Percentiles rank a stretch among this genome's conserved stretches.
These are phyloP conservation scores for Ceratobasidium sp. DNA, from an alignment of 1,284 basidiomycete genomes.

Conservation along the genomic window DNA sequence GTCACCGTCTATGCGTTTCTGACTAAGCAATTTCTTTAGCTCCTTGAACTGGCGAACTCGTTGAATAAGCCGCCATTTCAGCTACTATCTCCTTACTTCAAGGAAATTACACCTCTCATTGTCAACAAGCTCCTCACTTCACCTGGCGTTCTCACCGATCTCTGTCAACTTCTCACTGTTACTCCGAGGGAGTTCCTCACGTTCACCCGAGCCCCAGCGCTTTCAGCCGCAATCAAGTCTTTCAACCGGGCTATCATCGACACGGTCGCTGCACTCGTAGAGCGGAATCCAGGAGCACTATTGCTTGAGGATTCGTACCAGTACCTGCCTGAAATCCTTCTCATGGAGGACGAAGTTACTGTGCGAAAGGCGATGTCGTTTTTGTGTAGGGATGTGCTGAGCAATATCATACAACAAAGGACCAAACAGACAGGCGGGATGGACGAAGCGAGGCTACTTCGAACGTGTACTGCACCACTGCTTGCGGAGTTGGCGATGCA, in stretches of 20 bases:
- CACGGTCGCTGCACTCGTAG: conserved; percentile 63
- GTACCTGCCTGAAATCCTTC: conserved; percentile 82
- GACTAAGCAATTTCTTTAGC: too few relatives aligned
- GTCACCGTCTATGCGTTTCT: too few relatives aligned
- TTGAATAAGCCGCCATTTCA: conserved; percentile 77
- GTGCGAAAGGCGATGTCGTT: conserved; percentile 73
- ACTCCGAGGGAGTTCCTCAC: conserved; percentile 74
- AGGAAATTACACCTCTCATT: conserved; percentile 76
- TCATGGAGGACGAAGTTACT: conserved; percentile 67
- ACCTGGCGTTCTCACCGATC: conserved; percentile 71
- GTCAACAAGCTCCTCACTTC: conserved; percentile 71
- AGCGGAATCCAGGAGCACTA: conserved; percentile 64
- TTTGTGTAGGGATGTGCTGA: conserved; percentile 67
- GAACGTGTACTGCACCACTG: conserved; percentile 74
- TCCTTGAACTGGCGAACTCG: conserved; percentile 69
- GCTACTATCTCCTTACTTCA: conserved; percentile 78
- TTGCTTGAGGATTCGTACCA: conserved; percentile 72
- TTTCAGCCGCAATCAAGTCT: conserved; percentile 77
- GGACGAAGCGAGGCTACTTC: conserved; percentile 61
- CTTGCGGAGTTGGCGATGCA: conserved; percentile 81
- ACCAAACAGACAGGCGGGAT: conserved; percentile 64
- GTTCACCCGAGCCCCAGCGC: conserved; percentile 72
- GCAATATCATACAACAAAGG: conserved; percentile 55
- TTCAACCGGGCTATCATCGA: conserved; percentile 66
- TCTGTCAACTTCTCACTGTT: conserved; percentile 73